A percentile compares a stretch with the other conserved stretches of the same genome.
Evolutionary conservation across 495 filamentous ascomycete genomes (phyloP).

Genomic region (Trichoderma gamsii): DNA sequence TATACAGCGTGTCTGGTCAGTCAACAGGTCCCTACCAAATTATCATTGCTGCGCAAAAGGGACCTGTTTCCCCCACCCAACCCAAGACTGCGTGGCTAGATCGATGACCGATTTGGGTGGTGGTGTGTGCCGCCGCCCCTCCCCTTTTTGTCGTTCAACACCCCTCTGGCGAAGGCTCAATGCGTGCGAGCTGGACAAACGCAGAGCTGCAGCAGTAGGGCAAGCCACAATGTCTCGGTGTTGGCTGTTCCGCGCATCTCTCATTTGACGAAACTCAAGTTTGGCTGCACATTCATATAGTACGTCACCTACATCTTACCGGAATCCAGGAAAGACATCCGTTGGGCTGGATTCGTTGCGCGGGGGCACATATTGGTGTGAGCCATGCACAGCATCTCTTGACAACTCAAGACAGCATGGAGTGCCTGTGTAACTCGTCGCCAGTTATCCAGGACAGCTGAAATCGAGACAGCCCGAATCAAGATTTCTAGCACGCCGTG

Average conservation of each 20-base stretch:
- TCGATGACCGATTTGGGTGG: constrained; percentile 11
- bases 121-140: background rate
- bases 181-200: background rate
- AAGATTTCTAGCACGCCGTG: background rate
- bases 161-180: background rate
- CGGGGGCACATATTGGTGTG: constrained; percentile 2
- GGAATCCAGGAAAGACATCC: constrained; percentile 1
- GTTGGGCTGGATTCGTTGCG: background rate
- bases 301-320: constrained; percentile 4
- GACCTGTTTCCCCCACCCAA: background rate
- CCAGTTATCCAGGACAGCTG: background rate
- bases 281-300: background rate
- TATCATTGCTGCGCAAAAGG: background rate
- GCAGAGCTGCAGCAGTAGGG: background rate
- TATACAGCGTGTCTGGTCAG: background rate
- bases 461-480: background rate
- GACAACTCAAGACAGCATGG: background rate
- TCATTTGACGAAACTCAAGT: background rate
- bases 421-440: background rate
- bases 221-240: background rate
- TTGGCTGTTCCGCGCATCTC: background rate
- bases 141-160: background rate
- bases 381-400: constrained; percentile 3
- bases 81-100: constrained; percentile 9
- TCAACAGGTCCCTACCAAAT: background rate